phyloP scores from a whole-genome alignment of 2,329 filamentous ascomycete genomes.

The Tolypocladium album region DNA sequence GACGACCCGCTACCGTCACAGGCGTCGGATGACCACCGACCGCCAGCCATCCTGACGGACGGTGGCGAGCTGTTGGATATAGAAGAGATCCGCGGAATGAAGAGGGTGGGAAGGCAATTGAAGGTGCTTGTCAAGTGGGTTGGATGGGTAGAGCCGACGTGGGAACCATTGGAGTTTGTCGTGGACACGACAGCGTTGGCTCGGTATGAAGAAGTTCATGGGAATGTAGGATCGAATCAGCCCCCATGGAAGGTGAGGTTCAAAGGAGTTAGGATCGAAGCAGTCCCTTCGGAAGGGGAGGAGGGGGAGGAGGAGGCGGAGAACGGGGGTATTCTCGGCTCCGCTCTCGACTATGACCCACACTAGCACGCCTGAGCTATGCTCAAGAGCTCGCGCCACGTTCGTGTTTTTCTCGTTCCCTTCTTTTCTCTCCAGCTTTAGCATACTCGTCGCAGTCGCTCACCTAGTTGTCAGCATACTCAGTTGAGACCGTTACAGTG shows the following conservation, averaged over 20 bases:
- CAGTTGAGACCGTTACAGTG: no score
- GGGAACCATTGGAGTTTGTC: not conserved
- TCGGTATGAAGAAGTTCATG: not conserved
- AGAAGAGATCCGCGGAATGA: not conserved
- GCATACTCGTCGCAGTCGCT: no score
- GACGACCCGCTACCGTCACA: not conserved
- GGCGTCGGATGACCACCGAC: not conserved
- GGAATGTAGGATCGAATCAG: not conserved
- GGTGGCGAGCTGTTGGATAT: not conserved
- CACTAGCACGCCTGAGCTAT: no score
- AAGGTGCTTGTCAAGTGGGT: not conserved
- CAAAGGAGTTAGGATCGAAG: not conserved
- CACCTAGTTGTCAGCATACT: no score
- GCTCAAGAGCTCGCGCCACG: no score
- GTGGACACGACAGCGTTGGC: not conserved
- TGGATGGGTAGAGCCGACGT: not conserved
- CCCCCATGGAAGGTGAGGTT: not conserved
- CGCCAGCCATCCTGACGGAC: not conserved
- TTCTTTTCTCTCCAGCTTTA: no score
- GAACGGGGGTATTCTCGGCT: not conserved
- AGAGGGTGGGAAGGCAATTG: not conserved
- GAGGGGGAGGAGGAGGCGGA: not conserved
- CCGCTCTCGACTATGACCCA: no score
- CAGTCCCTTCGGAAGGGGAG: not conserved
- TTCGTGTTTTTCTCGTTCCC: no score